Evolutionary conservation across 345 rosid genomes (phyloP).

Genomic region (Chamaenerion angustifolium): DNA sequence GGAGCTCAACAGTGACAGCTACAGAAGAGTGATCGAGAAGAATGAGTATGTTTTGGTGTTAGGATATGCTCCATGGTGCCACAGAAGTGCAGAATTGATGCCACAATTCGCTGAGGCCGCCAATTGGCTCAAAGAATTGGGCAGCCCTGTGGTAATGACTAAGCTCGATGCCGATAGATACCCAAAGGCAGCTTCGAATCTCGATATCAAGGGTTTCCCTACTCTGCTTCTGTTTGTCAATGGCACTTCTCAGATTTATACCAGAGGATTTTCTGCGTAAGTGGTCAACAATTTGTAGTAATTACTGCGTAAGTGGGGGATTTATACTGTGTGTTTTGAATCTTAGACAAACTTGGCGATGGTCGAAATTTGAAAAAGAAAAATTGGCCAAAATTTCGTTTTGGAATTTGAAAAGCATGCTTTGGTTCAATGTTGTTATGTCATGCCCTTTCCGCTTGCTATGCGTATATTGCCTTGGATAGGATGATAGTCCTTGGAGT

Average conservation of each 20-base stretch:
- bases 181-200: slow-evolving; percentile 44
- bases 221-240: slow-evolving; percentile 68
- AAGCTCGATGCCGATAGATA: slow-evolving; percentile 79
- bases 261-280: slow-evolving; percentile 73
- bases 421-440: background rate
- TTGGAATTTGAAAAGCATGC: no score
- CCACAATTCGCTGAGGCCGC: slow-evolving; percentile 82
- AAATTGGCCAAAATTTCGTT: no score
- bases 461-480: no score
- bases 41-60: slow-evolving; percentile 59
- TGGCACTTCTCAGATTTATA: slow-evolving; percentile 46
- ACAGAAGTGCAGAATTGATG: slow-evolving; percentile 84
- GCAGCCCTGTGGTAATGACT: slow-evolving; percentile 53
- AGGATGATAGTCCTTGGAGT: no score
- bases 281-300: slow-evolving; percentile 8
- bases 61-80: slow-evolving; percentile 87
- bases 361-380: no score
- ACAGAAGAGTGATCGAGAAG: slow-evolving; percentile 28
- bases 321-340: no score
- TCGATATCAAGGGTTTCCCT: slow-evolving; percentile 66
- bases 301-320: no score
- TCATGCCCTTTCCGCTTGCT: no score
- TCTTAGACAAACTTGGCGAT: no score
- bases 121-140: slow-evolving; percentile 46
- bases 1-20: slow-evolving; percentile 50